Conservation (phyloP, 2,329 filamentous ascomycete species). For the Talaromyces atroroseus region DNA sequence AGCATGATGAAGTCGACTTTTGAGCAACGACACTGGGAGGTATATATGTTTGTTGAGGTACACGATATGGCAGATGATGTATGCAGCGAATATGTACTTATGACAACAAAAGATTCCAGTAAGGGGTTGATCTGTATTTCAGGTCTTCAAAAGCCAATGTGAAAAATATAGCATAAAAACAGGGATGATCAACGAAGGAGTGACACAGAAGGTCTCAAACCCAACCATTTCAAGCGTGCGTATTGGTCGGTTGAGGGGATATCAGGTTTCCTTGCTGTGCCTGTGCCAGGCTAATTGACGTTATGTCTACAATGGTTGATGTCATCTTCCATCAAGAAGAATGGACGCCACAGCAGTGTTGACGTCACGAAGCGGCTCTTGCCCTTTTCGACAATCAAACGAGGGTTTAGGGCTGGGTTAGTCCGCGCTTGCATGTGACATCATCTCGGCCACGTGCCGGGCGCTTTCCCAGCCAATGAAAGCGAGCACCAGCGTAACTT, state of each 20-base stretch:
- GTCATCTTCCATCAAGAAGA: neutral
- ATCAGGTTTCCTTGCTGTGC: neutral
- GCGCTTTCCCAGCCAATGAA: neutral
- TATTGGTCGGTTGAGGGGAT: neutral
- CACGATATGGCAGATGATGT: neutral
- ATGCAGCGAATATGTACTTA: neutral
- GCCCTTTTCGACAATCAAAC: neutral
- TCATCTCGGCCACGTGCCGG: conserved; percentile 2
- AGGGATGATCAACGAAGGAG: neutral
- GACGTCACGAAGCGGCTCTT: neutral
- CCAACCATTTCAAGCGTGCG: too few species aligned
- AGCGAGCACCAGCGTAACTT: neutral
- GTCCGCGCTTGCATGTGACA: neutral
- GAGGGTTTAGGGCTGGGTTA: conserved; percentile 6
- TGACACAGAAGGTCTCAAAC: neutral
- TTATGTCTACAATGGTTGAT: too few species aligned
- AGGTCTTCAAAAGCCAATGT: too few species aligned
- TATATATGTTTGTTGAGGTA: neutral
- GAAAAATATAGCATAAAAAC: neutral
- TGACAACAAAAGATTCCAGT: neutral
- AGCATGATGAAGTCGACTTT: conserved; percentile 2
- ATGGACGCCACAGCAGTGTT: neutral
- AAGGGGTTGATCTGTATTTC: neutral
- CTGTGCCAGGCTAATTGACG: too few species aligned
- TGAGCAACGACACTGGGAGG: neutral